Evolutionary conservation across 371 early-diverging fungal genomes (phyloP).

Genomic region (Quaeritorhiza haematococci): DNA sequence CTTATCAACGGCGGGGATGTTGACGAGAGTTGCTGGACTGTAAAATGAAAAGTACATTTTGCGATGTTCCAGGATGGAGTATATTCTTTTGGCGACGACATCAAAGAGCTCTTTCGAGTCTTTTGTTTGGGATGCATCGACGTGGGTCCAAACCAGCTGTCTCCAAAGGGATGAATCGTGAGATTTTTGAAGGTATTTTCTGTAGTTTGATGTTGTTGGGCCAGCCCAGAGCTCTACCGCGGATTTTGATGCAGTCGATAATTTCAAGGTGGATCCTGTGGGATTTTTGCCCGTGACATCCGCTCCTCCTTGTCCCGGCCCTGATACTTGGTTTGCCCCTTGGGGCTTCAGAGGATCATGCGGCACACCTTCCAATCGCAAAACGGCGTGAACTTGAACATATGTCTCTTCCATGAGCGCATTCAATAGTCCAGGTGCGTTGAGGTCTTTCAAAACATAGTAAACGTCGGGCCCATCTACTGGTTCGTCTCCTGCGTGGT

Average conservation of each 20-base stretch:
- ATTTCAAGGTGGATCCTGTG: neutral
- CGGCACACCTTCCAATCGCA: slow-evolving; percentile 13
- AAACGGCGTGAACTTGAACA: slow-evolving; percentile 22
- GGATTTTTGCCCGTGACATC: neutral
- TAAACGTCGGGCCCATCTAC: slow-evolving; percentile 41
- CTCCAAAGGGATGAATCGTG: slow-evolving; percentile 28
- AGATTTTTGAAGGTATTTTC: neutral
- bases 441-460: slow-evolving; percentile 32
- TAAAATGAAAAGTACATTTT: slow-evolving; percentile 24
- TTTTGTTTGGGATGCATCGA: neutral
- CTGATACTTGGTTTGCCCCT: neutral
- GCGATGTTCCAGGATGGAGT: slow-evolving; percentile 20
- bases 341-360: neutral
- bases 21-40: slow-evolving; percentile 16
- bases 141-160: slow-evolving; percentile 14
- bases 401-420: slow-evolving; percentile 35
- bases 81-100: slow-evolving; percentile 23
- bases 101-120: slow-evolving; percentile 27
- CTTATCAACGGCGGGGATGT: slow-evolving; percentile 19
- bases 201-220: neutral
- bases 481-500: slow-evolving; percentile 38
- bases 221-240: neutral
- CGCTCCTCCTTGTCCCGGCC: neutral
- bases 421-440: slow-evolving; percentile 20
- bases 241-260: slow-evolving; percentile 1